Conservation (phyloP, 441 rosid species). For the Monsonia emarginata region DNA sequence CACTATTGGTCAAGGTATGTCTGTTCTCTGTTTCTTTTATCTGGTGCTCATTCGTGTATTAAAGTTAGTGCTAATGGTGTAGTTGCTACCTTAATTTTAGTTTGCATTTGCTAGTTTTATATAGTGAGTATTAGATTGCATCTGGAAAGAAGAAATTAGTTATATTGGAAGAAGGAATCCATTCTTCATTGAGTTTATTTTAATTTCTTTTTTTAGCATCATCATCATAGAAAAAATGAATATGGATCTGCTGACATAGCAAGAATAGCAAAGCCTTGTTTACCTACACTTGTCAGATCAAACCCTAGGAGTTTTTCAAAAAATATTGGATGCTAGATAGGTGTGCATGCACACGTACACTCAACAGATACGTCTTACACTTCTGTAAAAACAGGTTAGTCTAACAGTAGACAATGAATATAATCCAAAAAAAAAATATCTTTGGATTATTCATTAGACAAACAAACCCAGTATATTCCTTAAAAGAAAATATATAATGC, state of each 20-base stretch:
- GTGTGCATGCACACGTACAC: not conserved
- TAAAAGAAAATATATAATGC: not conserved
- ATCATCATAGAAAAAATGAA: too few species aligned
- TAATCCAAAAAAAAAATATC: too few species aligned
- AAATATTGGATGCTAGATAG: not conserved
- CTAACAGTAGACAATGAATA: too few species aligned
- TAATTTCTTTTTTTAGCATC: too few species aligned
- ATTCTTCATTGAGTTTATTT: not conserved
- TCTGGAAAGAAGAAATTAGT: not conserved
- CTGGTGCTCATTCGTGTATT: not conserved
- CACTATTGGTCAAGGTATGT: constrained; percentile 35
- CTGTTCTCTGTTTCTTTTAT: constrained; percentile 4
- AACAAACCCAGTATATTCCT: not conserved
- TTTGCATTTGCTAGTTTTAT: not conserved
- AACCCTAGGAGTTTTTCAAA: not conserved
- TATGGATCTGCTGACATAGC: too few species aligned
- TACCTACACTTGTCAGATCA: not conserved
- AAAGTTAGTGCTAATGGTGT: not conserved
- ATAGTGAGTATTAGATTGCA: not conserved
- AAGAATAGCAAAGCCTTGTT: not conserved
- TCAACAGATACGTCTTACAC: too few species aligned
- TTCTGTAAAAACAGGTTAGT: not conserved
- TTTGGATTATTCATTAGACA: too few species aligned
- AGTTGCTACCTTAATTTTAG: not conserved
- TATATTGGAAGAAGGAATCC: not conserved